Evolutionary conservation across 352 stramenopile genomes (phyloP).

Genomic region (Pythium phragmitis): DNA sequence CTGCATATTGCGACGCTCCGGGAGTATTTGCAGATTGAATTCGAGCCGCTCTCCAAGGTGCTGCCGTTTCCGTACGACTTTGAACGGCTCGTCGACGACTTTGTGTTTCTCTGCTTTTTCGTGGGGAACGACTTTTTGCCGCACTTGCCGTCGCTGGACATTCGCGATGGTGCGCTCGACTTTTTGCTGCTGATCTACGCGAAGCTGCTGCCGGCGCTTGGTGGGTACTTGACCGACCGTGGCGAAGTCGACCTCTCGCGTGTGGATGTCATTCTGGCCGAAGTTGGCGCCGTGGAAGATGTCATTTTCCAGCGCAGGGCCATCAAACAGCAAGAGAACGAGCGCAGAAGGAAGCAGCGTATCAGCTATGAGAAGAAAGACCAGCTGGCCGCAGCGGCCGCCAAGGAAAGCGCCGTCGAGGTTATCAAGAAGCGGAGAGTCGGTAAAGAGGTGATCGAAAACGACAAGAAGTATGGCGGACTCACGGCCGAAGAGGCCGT

Average conservation of each 20-base stretch:
- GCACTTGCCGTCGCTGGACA: slow-evolving; percentile 97
- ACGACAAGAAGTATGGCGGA: slow-evolving; percentile 69
- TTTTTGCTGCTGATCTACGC: slow-evolving; percentile 98
- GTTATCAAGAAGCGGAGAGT: slow-evolving; percentile 79
- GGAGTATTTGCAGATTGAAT: slow-evolving; percentile 95
- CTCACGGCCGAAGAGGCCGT: slow-evolving; percentile 68
- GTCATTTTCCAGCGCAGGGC: slow-evolving; percentile 91
- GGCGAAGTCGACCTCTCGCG: slow-evolving; percentile 93
- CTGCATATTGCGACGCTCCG: slow-evolving; percentile 93
- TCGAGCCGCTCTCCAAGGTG: slow-evolving; percentile 72
- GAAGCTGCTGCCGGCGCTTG: slow-evolving; percentile 72
- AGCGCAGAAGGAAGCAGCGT: slow-evolving; percentile 61
- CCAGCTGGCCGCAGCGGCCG: slow-evolving; percentile 53
- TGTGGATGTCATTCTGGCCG: slow-evolving; percentile 95
- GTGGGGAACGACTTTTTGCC: slow-evolving; percentile 99
- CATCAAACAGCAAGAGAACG: slow-evolving; percentile 83
- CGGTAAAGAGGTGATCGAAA: slow-evolving; percentile 57
- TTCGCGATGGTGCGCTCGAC: slow-evolving; percentile 97
- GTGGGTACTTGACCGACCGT: slow-evolving; percentile 96
- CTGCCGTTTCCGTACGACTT: slow-evolving; percentile 96
- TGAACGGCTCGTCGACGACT: slow-evolving; percentile 98
- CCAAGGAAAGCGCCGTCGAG: slow-evolving; percentile 71
- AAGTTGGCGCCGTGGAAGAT: slow-evolving; percentile 97
- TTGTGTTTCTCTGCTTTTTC: slow-evolving; percentile 99
- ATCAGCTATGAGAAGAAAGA: slow-evolving; percentile 74